Evolutionary conservation across 805 yeast species (phyloP).

Genomic region (Yamadazyma sp.): DNA sequence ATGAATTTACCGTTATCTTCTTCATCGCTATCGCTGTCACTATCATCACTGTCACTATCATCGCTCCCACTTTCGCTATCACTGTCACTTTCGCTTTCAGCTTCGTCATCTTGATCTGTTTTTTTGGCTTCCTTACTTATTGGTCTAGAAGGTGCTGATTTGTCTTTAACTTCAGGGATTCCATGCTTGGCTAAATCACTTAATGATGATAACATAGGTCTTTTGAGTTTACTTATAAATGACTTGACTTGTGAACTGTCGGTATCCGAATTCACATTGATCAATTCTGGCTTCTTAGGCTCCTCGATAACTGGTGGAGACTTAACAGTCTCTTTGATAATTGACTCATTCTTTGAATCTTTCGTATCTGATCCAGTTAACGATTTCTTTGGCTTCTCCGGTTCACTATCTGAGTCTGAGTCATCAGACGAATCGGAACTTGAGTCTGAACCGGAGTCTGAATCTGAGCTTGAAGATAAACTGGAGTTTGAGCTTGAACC

Average conservation of each 20-base stretch:
- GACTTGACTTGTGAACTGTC: slow-evolving; percentile 2
- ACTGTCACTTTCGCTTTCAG: slow-evolving; percentile 11
- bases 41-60: slow-evolving; percentile 11
- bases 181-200: slow-evolving; percentile 63
- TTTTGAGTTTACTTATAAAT: slow-evolving; percentile 14
- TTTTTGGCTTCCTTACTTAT: slow-evolving; percentile 4
- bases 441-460: slow-evolving; percentile 6
- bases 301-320: not conserved
- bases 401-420: slow-evolving; percentile 3
- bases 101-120: slow-evolving; percentile 7
- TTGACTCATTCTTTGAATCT: too few relatives aligned
- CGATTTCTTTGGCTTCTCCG: slow-evolving; percentile 2
- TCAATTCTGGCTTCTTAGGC: slow-evolving; percentile 4
- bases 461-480: slow-evolving; percentile 3
- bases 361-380: too few relatives aligned
- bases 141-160: slow-evolving; percentile 10
- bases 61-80: slow-evolving; percentile 14
- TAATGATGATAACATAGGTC: slow-evolving; percentile 47
- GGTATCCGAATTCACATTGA: slow-evolving; percentile 1
- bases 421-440: not conserved
- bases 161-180: slow-evolving; percentile 63
- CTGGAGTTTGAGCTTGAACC: slow-evolving; percentile 5
- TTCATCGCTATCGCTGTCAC: slow-evolving; percentile 8
- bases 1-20: slow-evolving; percentile 4
- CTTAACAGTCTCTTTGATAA: too few relatives aligned